These are phyloP conservation scores for Suillus subalutaceus DNA, from an alignment of 768 basidiomycete species.

Conservation along the genomic window DNA sequence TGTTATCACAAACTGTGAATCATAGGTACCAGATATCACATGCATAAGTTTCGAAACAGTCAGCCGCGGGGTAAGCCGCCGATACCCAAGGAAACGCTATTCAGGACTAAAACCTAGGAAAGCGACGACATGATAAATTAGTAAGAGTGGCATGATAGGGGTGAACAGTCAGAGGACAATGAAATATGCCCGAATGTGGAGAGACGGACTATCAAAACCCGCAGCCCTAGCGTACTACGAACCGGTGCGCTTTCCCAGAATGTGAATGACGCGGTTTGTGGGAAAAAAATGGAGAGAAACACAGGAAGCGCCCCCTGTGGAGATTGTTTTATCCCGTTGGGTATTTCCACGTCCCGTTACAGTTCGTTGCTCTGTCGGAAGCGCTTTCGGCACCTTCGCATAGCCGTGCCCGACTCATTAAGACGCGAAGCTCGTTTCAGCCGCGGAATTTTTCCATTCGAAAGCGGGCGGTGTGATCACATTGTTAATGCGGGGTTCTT, in stretches of 20 bases:
- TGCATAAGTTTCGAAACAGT: background rate
- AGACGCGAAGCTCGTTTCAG: background rate
- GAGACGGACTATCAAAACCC: background rate
- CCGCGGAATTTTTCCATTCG: background rate
- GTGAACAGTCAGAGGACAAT: background rate
- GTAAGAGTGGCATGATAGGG: background rate
- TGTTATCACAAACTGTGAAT: background rate
- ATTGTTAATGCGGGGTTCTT: background rate
- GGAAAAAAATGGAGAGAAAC: background rate
- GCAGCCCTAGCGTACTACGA: background rate
- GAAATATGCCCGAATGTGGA: background rate
- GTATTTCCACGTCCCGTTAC: background rate
- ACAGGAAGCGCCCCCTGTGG: background rate
- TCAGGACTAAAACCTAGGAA: background rate
- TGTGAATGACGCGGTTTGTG: background rate
- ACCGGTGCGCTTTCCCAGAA: slow-evolving; percentile 1
- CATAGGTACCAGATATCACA: background rate
- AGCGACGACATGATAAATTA: background rate
- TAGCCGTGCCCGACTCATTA: background rate
- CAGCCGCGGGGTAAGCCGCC: background rate
- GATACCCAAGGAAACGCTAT: background rate
- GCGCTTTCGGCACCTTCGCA: background rate
- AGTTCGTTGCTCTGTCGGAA: background rate
- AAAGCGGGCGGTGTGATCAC: background rate
- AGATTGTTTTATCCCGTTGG: background rate